Evolutionary conservation across 495 filamentous ascomycete species (phyloP).

Genomic region (Penicillium salamii): DNA sequence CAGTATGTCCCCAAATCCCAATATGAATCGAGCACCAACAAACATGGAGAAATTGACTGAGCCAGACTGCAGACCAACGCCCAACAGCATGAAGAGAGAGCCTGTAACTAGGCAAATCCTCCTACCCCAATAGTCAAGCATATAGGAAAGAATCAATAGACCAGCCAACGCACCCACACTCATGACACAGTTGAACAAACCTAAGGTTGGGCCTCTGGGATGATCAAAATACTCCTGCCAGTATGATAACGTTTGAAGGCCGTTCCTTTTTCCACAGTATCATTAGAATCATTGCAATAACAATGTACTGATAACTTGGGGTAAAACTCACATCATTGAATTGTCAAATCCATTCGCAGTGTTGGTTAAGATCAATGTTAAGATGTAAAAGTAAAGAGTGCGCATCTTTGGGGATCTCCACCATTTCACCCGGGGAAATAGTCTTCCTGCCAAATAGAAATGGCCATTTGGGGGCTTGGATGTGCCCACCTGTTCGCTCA

Average conservation of each 20-base stretch:
- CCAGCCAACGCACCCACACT: slow-evolving; percentile 20
- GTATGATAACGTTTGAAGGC: slow-evolving; percentile 44
- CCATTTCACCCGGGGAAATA: slow-evolving; percentile 24
- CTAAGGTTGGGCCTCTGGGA: slow-evolving; percentile 27
- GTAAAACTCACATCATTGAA: slow-evolving; percentile 35
- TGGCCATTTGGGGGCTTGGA: slow-evolving; percentile 20
- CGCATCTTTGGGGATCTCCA: slow-evolving; percentile 26
- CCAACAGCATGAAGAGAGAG: slow-evolving; percentile 22
- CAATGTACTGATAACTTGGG: no score
- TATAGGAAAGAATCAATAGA: slow-evolving; percentile 16
- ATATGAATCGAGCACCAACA: slow-evolving; percentile 16
- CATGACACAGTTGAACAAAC: slow-evolving; percentile 25
- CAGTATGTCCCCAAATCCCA: slow-evolving; percentile 19
- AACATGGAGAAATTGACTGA: slow-evolving; percentile 20
- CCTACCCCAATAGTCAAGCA: slow-evolving; percentile 19
- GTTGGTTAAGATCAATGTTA: slow-evolving; percentile 19
- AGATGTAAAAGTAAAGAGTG: slow-evolving; percentile 23
- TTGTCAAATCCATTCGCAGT: slow-evolving; percentile 27
- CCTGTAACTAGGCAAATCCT: slow-evolving; percentile 15
- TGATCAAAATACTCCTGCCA: slow-evolving; percentile 45
- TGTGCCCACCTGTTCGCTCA: background rate
- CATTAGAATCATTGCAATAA: no score
- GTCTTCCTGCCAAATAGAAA: slow-evolving; percentile 23
- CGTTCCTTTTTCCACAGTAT: slow-evolving; percentile 27
- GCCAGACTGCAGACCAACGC: slow-evolving; percentile 13